phyloP scores from a whole-genome alignment of 2,329 filamentous ascomycete species.

The Fusarium lyarnte region DNA sequence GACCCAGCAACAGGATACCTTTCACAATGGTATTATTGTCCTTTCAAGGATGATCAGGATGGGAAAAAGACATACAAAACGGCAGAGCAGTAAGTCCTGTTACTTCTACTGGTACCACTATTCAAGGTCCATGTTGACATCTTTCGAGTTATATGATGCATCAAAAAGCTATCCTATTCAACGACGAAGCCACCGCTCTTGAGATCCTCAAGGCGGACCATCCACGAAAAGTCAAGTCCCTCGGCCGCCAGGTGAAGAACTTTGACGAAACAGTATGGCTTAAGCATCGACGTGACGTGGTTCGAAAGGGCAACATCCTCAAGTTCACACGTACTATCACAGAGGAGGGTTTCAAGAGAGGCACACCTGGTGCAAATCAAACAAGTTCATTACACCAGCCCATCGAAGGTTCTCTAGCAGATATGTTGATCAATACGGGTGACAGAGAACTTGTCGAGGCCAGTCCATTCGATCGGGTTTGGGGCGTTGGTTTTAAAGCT shows the following conservation, averaged over 20 bases:
- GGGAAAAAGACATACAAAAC: constrained; percentile 55
- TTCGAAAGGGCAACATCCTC: constrained; percentile 64
- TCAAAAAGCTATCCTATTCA: constrained; percentile 61
- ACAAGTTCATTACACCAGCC: constrained; percentile 30
- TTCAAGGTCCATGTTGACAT: not conserved
- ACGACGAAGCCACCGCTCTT: constrained; percentile 54
- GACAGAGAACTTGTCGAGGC: constrained; percentile 71
- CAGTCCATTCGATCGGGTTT: constrained; percentile 68
- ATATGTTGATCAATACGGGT: constrained; percentile 65
- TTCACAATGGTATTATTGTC: constrained; percentile 69
- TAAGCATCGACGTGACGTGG: constrained; percentile 61
- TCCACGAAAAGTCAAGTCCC: constrained; percentile 60
- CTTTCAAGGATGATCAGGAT: constrained; percentile 56
- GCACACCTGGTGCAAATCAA: constrained; percentile 31
- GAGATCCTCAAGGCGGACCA: constrained; percentile 58
- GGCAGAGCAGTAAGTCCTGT: constrained; percentile 59
- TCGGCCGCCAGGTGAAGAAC: constrained; percentile 64
- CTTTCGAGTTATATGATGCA: constrained; percentile 63
- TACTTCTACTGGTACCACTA: not conserved
- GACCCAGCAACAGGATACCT: constrained; percentile 63
- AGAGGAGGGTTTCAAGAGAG: constrained; percentile 41
- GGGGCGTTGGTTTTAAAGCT: constrained; percentile 71
- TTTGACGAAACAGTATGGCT: constrained; percentile 65
- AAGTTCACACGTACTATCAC: constrained; percentile 65
- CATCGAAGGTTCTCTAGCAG: constrained; percentile 54